Base-by-base conservation (phyloP, 345 rosid species). In the Sonneratia alba region DNA sequence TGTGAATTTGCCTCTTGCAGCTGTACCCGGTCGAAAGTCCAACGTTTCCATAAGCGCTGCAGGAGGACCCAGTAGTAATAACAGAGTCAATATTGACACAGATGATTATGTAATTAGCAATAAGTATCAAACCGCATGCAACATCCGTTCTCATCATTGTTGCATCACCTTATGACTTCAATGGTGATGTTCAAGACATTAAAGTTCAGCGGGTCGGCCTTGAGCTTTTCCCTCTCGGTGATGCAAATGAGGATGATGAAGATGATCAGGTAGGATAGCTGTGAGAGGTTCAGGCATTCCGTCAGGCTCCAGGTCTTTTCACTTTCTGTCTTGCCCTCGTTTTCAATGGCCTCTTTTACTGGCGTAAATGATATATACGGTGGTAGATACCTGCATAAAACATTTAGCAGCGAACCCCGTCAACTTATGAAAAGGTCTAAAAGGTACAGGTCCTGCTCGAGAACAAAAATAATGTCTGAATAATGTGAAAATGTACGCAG, bases 1-100 rank as follows among this genome's bases (percentile, higher is more conserved):
- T 69, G 0, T 59, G 32, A 32, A 79, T 18, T 47, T 77, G 84
- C 36, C 84, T 69, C 40, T 66, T 45, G 45, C 86, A 80, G 51
- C 86, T 77, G 36, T 83, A 83, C 27, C 86, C 86, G 18, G 56
- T 75, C 14, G 81, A 55, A 14, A 80, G 80, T 34, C 86, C 86
- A 56, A 83, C 84, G n/a, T 79, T 75, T 14, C 84, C 86, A 32
- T 83, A 83, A 10, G 82, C 84, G 55, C 86, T 80, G 79, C 11
- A 74, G 22, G 19, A 18, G 36, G 8, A 22, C 22, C 22, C 64
- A 22, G 53, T 10, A 5, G 36, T 3, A 21, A 10, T 24, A 59
- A 59, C 64, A 59, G 18, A 6, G 32, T 59, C 8, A 59, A 59
- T 59, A 21, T 4, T 40, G 43, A 8, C 43, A 59, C 34, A 22